These are phyloP conservation scores for Nicotiana tomentosiformis DNA, from an alignment of 257 asterid genomes.

Conservation along the genomic window DNA sequence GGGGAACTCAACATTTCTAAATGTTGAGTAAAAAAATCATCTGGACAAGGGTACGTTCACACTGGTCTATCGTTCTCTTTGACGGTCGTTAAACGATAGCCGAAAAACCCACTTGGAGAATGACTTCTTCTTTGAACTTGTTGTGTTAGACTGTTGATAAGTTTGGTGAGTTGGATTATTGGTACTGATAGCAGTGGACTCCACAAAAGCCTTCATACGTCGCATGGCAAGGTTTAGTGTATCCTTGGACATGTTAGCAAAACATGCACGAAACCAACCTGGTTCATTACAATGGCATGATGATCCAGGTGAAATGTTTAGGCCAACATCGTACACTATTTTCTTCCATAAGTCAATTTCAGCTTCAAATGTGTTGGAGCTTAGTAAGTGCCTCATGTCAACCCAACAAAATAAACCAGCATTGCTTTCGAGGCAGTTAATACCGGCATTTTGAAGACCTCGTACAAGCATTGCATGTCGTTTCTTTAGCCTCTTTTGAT, in stretches of 20 bases:
- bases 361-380: conserved; percentile 39
- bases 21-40: conserved; percentile 25
- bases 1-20: conserved; percentile 26
- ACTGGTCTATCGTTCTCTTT: conserved; percentile 51
- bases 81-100: conserved; percentile 56
- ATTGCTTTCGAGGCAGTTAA: conserved; percentile 54
- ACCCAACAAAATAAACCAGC: conserved; percentile 86
- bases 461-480: conserved; percentile 52
- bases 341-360: conserved; percentile 81
- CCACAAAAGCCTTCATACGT: conserved; percentile 42
- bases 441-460: conserved; percentile 48
- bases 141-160: conserved; percentile 23
- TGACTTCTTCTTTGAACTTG: conserved; percentile 37
- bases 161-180: conserved; percentile 9
- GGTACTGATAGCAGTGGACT: conserved; percentile 12
- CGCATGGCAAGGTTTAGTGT: conserved; percentile 52
- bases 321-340: conserved; percentile 68
- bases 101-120: conserved; percentile 69
- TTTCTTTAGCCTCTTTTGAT: conserved; percentile 41
- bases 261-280: conserved; percentile 83
- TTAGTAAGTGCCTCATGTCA: conserved; percentile 62
- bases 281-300: conserved; percentile 81
- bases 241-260: conserved; percentile 76
- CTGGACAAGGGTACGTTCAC: background rate
- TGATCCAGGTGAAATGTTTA: conserved; percentile 81